Percentiles rank a stretch among this genome's conserved stretches.
These are phyloP conservation scores for Pythium pyrilobum DNA, from an alignment of 352 stramenopile species.

Conservation along the genomic window DNA sequence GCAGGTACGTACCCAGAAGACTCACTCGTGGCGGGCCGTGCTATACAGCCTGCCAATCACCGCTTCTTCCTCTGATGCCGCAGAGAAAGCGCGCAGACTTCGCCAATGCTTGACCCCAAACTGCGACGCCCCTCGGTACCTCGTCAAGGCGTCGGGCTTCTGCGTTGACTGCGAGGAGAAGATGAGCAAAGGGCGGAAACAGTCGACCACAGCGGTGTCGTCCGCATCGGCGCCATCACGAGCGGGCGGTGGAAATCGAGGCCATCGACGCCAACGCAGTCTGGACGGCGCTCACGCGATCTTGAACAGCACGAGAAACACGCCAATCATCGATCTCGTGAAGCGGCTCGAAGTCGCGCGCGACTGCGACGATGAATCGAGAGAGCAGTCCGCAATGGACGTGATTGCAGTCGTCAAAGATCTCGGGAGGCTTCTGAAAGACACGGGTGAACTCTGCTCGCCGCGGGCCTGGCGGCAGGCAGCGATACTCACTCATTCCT, in stretches of 20 bases:
- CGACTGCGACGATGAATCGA: constrained; percentile 15
- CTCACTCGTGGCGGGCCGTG: too few species aligned
- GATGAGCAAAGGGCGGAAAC: constrained; percentile 9
- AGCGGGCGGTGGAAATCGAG: background rate
- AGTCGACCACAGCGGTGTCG: background rate
- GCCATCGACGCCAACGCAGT: constrained; percentile 41
- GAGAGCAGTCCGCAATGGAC: constrained; percentile 21
- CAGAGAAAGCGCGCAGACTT: constrained; percentile 42
- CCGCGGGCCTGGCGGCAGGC: too few species aligned
- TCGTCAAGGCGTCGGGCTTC: constrained; percentile 53
- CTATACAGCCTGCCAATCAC: too few species aligned
- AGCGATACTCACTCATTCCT: too few species aligned
- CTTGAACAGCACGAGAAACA: constrained; percentile 39
- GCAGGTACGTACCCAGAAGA: constrained; percentile 7
- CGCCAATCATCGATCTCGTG: constrained; percentile 34
- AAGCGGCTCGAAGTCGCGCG: constrained; percentile 22
- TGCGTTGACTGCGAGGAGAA: constrained; percentile 58
- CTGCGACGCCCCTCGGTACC: constrained; percentile 60
- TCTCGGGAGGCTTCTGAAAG: constrained; percentile 42
- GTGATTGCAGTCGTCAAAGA: constrained; percentile 41
- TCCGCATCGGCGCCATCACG: background rate
- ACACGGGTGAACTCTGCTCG: constrained; percentile 22
- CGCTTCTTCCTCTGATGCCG: too few species aligned
- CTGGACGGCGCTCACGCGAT: constrained; percentile 30
- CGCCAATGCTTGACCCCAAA: constrained; percentile 57